Evolutionary conservation across 129 eudicot species (phyloP).

Genomic region (Saussurea involucrata): DNA sequence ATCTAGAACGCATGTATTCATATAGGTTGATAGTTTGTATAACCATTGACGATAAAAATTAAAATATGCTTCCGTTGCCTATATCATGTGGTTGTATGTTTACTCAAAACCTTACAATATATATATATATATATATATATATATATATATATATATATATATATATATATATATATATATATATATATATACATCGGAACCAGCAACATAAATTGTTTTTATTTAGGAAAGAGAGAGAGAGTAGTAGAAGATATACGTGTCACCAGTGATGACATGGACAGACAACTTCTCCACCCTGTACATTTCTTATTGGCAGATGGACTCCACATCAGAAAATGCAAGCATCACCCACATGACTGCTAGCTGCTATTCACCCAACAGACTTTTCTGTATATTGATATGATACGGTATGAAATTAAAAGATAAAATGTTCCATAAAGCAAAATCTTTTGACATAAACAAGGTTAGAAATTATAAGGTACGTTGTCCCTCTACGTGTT

Average conservation of each 20-base stretch:
- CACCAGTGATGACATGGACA: not conserved
- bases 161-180: too few relatives aligned
- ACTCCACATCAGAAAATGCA: constrained; percentile 9
- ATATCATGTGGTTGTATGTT: too few relatives aligned
- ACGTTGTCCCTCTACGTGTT: not conserved
- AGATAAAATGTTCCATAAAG: not conserved
- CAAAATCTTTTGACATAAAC: not conserved
- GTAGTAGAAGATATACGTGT: constrained; percentile 14
- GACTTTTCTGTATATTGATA: not conserved
- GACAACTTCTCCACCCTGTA: constrained; percentile 14
- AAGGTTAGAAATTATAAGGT: not conserved
- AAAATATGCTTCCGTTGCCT: too few relatives aligned
- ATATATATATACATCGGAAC: not conserved
- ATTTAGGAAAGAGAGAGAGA: not conserved
- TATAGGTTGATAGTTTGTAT: too few relatives aligned
- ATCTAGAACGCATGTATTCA: too few relatives aligned
- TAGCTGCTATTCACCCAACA: constrained; percentile 1
- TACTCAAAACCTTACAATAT: too few relatives aligned
- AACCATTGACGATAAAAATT: too few relatives aligned
- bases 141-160: too few relatives aligned
- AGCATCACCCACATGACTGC: constrained; percentile 26
- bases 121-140: too few relatives aligned
- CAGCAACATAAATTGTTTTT: not conserved
- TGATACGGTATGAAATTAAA: not conserved
- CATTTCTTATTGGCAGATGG: not conserved